These are phyloP conservation scores for Boletus sensibilis DNA, from an alignment of 768 basidiomycete species.

Conservation along the genomic window DNA sequence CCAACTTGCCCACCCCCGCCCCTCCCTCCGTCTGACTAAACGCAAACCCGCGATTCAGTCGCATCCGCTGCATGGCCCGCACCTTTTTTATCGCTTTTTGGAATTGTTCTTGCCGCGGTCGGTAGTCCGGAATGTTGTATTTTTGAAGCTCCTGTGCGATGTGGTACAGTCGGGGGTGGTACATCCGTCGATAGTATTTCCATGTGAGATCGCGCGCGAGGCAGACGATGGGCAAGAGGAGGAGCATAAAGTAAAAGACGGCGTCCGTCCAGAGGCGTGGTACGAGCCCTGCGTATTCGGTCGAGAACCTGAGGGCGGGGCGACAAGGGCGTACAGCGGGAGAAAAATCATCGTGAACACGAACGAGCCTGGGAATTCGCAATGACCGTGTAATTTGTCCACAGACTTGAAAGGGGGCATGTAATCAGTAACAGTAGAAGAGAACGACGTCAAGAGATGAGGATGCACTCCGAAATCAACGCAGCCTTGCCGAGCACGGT, in stretches of 20 bases:
- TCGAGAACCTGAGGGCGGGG: constrained; percentile 84
- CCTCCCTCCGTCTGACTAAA: constrained; percentile 96
- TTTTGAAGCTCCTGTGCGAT: constrained; percentile 98
- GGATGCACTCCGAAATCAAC: constrained; percentile 88
- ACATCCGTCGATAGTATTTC: constrained; percentile 97
- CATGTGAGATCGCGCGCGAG: constrained; percentile 87
- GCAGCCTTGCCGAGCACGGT: constrained; percentile 98
- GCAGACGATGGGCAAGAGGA: constrained; percentile 83
- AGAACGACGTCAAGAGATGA: background rate
- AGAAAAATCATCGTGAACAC: constrained; percentile 94
- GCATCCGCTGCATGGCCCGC: constrained; percentile 94
- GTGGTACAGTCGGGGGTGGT: constrained; percentile 88
- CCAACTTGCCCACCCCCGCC: constrained; percentile 50
- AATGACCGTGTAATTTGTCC: constrained; percentile 98
- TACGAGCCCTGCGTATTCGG: constrained; percentile 87
- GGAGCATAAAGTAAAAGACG: constrained; percentile 86
- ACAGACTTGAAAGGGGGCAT: constrained; percentile 54
- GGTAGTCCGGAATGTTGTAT: constrained; percentile 95
- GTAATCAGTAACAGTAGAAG: background rate
- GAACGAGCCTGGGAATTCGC: constrained; percentile 98
- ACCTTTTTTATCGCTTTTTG: constrained; percentile 99
- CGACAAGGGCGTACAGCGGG: constrained; percentile 83
- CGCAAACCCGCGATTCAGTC: constrained; percentile 93
- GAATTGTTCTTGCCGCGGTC: constrained; percentile 98
- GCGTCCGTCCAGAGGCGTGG: constrained; percentile 85